phyloP scores from a whole-genome alignment of 1,284 basidiomycete species.

The Cystobasidiaceae sp. region DNA sequence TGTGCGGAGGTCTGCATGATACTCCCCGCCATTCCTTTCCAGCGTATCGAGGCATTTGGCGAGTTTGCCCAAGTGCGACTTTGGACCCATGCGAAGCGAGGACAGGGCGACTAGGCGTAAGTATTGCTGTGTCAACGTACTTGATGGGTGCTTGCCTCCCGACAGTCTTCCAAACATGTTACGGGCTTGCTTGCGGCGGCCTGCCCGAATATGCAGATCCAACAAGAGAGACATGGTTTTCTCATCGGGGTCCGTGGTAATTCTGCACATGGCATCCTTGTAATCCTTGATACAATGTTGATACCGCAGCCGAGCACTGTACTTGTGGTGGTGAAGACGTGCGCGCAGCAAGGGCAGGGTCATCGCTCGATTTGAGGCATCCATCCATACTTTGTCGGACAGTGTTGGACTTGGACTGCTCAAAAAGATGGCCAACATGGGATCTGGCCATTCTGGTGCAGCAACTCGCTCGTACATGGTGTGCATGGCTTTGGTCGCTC shows the following conservation, averaged over 20 bases:
- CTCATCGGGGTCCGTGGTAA: background rate
- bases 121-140: no score
- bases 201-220: slow-evolving; percentile 2
- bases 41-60: no score
- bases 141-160: no score
- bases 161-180: background rate
- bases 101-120: no score
- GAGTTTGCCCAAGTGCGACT: no score
- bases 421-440: background rate
- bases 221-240: background rate
- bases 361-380: background rate
- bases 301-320: background rate
- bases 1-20: no score
- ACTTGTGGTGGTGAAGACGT: background rate
- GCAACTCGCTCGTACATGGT: background rate
- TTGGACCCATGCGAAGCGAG: no score
- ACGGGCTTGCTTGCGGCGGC: background rate
- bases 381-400: background rate
- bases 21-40: no score
- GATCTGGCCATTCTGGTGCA: background rate
- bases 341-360: background rate
- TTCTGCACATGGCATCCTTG: background rate
- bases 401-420: background rate
- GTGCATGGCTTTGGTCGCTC: background rate
- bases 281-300: background rate